These are phyloP conservation scores for Berberis vulgaris DNA, from an alignment of 164 flowering plant genomes.

Conservation along the genomic window DNA sequence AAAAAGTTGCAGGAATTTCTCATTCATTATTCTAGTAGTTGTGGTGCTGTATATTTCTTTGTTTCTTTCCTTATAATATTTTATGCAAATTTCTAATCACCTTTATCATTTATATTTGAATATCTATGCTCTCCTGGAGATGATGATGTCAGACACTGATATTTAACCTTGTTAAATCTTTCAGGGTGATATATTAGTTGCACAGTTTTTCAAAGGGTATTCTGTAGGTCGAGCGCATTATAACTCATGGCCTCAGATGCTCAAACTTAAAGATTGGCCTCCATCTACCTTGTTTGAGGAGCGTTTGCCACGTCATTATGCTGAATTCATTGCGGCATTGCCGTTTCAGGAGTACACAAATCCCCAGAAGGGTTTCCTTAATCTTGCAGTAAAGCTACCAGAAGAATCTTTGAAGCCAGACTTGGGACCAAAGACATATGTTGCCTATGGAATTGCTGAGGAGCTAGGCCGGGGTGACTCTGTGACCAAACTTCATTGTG, in stretches of 20 bases:
- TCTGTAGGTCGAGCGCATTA: constrained; percentile 30
- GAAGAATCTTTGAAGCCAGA: constrained; percentile 31
- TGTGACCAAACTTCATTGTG: constrained; percentile 41
- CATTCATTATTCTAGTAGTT: neutral
- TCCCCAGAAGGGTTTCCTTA: constrained; percentile 58
- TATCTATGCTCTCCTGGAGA: neutral
- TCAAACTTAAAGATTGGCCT: constrained; percentile 60
- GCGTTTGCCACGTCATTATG: constrained; percentile 48
- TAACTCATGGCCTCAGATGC: constrained; percentile 34
- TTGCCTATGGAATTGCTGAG: constrained; percentile 49
- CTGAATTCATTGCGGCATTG: constrained; percentile 35
- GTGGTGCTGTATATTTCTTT: neutral
- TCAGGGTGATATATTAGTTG: constrained; percentile 55
- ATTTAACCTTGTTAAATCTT: constrained; percentile 4
- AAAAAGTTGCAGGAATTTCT: neutral
- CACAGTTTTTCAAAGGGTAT: constrained; percentile 44
- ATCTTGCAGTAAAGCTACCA: constrained; percentile 50
- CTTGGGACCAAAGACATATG: constrained; percentile 46
- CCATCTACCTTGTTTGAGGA: constrained; percentile 45
- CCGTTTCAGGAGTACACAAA: constrained; percentile 72
- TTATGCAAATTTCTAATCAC: neutral
- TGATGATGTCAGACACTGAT: neutral
- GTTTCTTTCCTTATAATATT: too few species aligned
- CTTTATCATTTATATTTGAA: neutral
- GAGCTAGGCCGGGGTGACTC: constrained; percentile 42